phyloP scores from a whole-genome alignment of 352 stramenopile genomes.

The Phytophthora uliginosa region DNA sequence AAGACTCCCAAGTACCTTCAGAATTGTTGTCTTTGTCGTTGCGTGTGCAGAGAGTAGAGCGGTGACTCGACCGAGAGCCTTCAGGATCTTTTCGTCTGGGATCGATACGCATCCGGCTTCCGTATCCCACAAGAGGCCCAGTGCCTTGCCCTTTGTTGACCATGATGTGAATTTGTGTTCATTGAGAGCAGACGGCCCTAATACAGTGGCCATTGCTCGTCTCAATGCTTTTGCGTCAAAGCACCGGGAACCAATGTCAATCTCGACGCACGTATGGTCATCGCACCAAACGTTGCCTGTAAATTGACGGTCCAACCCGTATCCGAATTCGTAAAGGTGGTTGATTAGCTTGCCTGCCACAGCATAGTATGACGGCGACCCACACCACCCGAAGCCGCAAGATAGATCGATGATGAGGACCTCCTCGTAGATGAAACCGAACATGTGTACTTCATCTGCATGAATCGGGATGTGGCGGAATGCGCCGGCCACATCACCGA shows the following conservation, averaged over 20 bases:
- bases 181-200: conserved; percentile 23
- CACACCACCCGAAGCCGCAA: conserved; percentile 27
- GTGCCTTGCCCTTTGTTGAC: conserved; percentile 12
- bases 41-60: not conserved
- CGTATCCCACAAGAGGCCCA: conserved; percentile 24
- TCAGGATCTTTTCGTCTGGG: conserved; percentile 12
- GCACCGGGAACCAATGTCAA: conserved; percentile 9
- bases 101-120: conserved; percentile 18
- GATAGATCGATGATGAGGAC: conserved; percentile 33
- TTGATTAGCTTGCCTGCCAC: conserved; percentile 28
- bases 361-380: conserved; percentile 35
- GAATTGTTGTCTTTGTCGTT: not conserved
- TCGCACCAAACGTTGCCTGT: conserved; percentile 40
- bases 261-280: conserved; percentile 36
- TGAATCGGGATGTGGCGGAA: conserved; percentile 39
- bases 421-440: conserved; percentile 15
- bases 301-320: not conserved
- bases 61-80: not conserved
- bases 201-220: conserved; percentile 22
- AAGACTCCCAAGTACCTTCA: conserved; percentile 7
- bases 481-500: conserved; percentile 35
- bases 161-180: conserved; percentile 30
- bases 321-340: conserved; percentile 12
- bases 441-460: conserved; percentile 21
- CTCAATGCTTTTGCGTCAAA: conserved; percentile 26